These are phyloP conservation scores for Sphaerulina vaccinii DNA, from an alignment of 2,329 filamentous ascomycete species.

Conservation along the genomic window DNA sequence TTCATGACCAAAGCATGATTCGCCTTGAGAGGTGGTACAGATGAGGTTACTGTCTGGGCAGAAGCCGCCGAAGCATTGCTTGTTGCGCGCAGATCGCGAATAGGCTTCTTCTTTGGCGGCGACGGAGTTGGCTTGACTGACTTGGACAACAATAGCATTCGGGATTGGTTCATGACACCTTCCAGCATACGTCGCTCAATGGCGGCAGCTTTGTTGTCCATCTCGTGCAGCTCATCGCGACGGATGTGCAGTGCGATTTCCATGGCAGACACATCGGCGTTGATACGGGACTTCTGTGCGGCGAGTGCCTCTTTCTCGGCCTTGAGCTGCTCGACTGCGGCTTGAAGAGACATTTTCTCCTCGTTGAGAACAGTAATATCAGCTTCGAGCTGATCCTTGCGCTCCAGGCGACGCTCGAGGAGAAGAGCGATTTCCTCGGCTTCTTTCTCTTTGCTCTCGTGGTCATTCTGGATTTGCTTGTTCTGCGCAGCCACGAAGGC, in stretches of 20 bases:
- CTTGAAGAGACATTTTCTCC: slow-evolving; percentile 48
- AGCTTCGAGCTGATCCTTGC: slow-evolving; percentile 60
- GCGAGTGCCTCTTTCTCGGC: slow-evolving; percentile 72
- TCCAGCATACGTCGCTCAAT: slow-evolving; percentile 91
- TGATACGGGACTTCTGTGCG: slow-evolving; percentile 74
- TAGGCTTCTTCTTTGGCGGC: slow-evolving; percentile 42
- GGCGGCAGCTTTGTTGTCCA: slow-evolving; percentile 84
- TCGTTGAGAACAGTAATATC: slow-evolving; percentile 48
- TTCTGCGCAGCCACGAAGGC: slow-evolving; percentile 77
- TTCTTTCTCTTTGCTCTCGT: slow-evolving; percentile 74
- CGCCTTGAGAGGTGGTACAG: slow-evolving; percentile 33
- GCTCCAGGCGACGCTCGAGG: slow-evolving; percentile 71
- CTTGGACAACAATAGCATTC: slow-evolving; percentile 79
- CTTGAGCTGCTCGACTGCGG: slow-evolving; percentile 59
- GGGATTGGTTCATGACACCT: slow-evolving; percentile 93
- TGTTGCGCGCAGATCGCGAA: slow-evolving; percentile 42
- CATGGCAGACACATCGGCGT: slow-evolving; percentile 83
- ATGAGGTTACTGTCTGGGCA: slow-evolving; percentile 41
- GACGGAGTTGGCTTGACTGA: slow-evolving; percentile 42
- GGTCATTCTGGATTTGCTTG: slow-evolving; percentile 70
- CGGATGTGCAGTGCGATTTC: slow-evolving; percentile 87
- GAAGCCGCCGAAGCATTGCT: slow-evolving; percentile 44
- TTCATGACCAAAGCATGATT: slow-evolving; percentile 51
- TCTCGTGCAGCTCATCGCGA: slow-evolving; percentile 83
- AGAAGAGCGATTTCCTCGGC: slow-evolving; percentile 76